A percentile compares a stretch with the other conserved stretches of the same genome.
These are phyloP conservation scores for Tylopilus intermedius DNA, from an alignment of 768 basidiomycete species.

Conservation along the genomic window DNA sequence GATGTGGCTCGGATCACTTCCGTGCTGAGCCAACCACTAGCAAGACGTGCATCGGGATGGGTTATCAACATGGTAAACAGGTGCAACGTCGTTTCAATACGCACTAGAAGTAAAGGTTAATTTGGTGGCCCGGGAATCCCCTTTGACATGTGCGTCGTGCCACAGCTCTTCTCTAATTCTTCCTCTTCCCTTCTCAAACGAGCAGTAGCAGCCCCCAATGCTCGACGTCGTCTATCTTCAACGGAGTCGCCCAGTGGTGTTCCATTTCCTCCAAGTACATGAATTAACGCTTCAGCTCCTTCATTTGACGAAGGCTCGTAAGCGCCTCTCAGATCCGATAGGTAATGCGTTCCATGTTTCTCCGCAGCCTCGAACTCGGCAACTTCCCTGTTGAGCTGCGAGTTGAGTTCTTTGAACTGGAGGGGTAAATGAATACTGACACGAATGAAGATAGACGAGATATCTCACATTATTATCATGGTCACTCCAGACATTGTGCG, in stretches of 20 bases:
- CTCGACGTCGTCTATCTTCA: conserved; percentile 52
- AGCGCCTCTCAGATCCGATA: conserved; percentile 32
- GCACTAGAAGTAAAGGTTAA: not conserved
- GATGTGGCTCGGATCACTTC: too few relatives aligned
- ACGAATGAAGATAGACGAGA: not conserved
- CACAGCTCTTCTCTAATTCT: conserved; percentile 67
- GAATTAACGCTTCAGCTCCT: conserved; percentile 50
- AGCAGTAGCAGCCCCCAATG: conserved; percentile 57
- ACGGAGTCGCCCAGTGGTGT: conserved; percentile 37
- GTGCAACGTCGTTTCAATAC: not conserved
- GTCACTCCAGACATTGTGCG: conserved; percentile 70
- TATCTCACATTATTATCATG: conserved; percentile 65
- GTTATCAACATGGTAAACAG: not conserved
- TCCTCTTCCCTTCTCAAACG: conserved; percentile 63
- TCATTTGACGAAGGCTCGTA: conserved; percentile 53
- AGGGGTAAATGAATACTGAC: conserved; percentile 18
- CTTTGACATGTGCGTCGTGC: conserved; percentile 36
- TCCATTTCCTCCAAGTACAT: conserved; percentile 51
- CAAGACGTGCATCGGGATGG: too few relatives aligned
- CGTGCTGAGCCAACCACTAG: too few relatives aligned
- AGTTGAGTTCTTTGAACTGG: conserved; percentile 72
- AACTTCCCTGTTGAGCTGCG: conserved; percentile 68
- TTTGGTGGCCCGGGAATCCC: not conserved
- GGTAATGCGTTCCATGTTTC: conserved; percentile 49
- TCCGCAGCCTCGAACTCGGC: conserved; percentile 57